A percentile compares a stretch with the other conserved stretches of the same genome.
phyloP scores from a whole-genome alignment of 2,329 filamentous ascomycete species.

The Rosellinia necatrix region DNA sequence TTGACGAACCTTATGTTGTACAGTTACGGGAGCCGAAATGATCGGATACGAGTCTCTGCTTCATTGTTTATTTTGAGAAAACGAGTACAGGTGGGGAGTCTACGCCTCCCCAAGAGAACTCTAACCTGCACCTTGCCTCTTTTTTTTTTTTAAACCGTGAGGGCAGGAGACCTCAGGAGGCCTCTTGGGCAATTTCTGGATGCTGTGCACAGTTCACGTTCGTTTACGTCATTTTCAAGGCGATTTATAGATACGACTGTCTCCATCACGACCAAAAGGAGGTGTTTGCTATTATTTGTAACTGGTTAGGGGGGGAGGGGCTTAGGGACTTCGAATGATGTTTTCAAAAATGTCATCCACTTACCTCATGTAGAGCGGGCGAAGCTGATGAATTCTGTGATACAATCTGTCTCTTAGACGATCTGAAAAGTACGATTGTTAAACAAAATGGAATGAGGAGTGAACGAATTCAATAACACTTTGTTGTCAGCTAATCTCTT shows the following conservation, averaged over 20 bases:
- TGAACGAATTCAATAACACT: neutral
- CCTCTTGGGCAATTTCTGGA: conserved; percentile 35
- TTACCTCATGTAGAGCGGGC: conserved; percentile 26
- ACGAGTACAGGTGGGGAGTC: conserved; percentile 3
- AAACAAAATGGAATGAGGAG: conserved; percentile 8
- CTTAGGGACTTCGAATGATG: conserved; percentile 22
- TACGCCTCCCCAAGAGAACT: conserved; percentile 2
- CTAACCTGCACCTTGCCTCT: conserved; percentile 25
- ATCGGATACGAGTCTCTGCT: conserved; percentile 30
- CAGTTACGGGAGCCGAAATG: conserved; percentile 34
- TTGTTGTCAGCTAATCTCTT: neutral
- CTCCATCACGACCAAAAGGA: conserved; percentile 26
- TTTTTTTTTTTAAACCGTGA: conserved; percentile 13
- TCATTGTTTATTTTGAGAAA: conserved; percentile 30
- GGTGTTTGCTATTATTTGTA: conserved; percentile 21
- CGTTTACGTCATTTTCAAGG: conserved; percentile 28
- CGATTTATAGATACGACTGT: conserved; percentile 35
- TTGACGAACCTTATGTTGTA: conserved; percentile 26
- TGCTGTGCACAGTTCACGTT: conserved; percentile 33
- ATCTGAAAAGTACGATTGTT: conserved; percentile 24
- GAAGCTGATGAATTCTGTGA: conserved; percentile 19
- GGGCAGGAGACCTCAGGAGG: conserved; percentile 38
- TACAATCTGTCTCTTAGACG: conserved; percentile 16
- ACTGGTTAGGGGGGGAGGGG: conserved; percentile 15
- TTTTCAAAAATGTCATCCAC: conserved; percentile 17